Conservation (phyloP, 345 rosid species). For the Rhodamnia rubescens region DNA sequence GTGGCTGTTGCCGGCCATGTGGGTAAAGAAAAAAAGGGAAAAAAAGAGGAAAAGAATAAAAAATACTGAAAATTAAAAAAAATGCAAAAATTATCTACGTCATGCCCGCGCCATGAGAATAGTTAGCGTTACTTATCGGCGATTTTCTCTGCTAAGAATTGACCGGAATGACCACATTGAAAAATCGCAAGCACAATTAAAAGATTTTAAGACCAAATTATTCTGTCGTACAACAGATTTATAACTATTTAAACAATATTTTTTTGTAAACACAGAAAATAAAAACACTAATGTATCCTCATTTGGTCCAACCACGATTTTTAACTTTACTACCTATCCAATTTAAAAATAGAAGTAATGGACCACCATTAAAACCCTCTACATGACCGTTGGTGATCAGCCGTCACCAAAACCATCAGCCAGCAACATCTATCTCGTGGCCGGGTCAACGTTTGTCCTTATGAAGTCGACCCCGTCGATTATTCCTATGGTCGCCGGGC, state of each 20-base stretch:
- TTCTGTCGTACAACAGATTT: background rate
- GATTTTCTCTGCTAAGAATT: background rate
- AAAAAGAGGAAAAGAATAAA: too few relatives aligned
- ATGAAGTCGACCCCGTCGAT: background rate
- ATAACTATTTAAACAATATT: background rate
- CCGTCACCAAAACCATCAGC: background rate
- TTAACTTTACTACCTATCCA: background rate
- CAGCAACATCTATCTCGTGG: background rate
- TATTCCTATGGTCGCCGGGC: background rate
- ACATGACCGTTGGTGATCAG: background rate
- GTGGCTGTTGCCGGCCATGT: too few relatives aligned
- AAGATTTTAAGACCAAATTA: fast-evolving
- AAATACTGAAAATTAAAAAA: too few relatives aligned
- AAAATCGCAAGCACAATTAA: fast-evolving
- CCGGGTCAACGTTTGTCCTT: background rate
- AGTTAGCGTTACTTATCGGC: fast-evolving
- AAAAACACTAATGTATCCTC: background rate
- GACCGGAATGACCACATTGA: fast-evolving
- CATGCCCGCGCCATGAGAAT: fast-evolving
- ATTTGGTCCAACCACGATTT: background rate
- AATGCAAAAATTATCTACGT: too few relatives aligned
- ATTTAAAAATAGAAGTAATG: background rate
- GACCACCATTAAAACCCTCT: background rate
- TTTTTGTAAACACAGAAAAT: fast-evolving
- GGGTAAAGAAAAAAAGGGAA: too few relatives aligned